Base-by-base conservation (phyloP, 1,284 basidiomycete species). In the Lentinula novae-zelandiae region DNA sequence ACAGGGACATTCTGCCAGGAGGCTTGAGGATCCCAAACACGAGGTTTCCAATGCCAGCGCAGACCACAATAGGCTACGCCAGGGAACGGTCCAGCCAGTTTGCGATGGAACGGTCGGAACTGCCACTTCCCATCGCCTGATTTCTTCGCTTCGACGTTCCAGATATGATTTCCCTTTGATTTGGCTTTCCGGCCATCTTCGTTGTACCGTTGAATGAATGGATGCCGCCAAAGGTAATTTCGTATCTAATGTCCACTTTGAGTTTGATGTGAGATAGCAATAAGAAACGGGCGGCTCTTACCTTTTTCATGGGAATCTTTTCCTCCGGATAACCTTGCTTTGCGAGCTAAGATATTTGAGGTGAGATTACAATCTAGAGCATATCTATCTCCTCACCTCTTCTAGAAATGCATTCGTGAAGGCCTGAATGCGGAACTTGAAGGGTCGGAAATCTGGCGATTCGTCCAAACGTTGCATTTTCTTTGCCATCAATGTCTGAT, bases 141-240 rank as follows among this genome's bases (percentile, higher is more conserved):
- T 70, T 95, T 98, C 76, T 90, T 94, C 17, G 95, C 97, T 68
- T 98, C 95, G 55, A 99, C 91, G 71, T 96, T 96, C 97, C 97
- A 99, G 66, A 99, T 97, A 71, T 99, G 96, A 75, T 99, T 99
- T 57, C 97, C 97, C 79, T 98, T 98, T 58, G 95, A 96, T 77
- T 99, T 99, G 38, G 96, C 93, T 78, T 99, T 99, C 76, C 98
- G 98, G 39, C 95, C 97, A 73, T 99, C 97, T 70, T 98, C 95
- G 73, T 99, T 99, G 82, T 96, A 99, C 33, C 97, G 91, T 51
- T 96, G 91, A 70, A 99, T 99, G 70, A 92, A 91, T 27, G 91
- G 90, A 67, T 92, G 89, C 66, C 80, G 90, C 97, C 97, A 99
- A 53, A 99, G 85, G 77, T 97, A 99, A 70, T 95, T 93, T 67